Evolutionary conservation across 768 basidiomycete species (phyloP), one percentile per base, ranked within the genome.

Genomic region (Lactarius tabidus): DNA sequence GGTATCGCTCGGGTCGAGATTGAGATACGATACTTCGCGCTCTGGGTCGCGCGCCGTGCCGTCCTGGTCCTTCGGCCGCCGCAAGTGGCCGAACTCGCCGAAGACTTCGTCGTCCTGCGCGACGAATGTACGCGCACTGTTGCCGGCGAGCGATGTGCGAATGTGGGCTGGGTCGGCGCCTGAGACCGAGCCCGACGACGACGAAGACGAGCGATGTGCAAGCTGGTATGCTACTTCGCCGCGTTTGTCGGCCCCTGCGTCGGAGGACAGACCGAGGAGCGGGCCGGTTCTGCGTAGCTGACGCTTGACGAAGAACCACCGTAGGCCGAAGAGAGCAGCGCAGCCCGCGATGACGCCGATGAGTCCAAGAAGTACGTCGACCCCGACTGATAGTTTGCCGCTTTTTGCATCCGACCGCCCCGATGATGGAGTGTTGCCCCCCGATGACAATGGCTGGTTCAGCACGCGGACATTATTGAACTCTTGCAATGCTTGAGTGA

Each of bases 391-490:
- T 6, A 86, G 69, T 65, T 79, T 76, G 26, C 76, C 77, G 5
- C 67, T 71, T 3, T 64, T 67, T n/a, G 67, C 61, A 4, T 70
- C 23, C 45, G 23, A 20, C 2, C 62, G 28, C 26, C 56, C 9
- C 35, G 63, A 28, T 41, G 56, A 59, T 43, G 36, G 20, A 52
- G 48, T 62, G 41, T 20, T 53, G 62, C 55, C 14, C 48, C 48
- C 63, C 12, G 67, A 28, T 8, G 70, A 65, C 36, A 90, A 75
- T 0, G 89, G 85, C 64, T 85, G 79, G 56, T 86, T 81, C 36
- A 87, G 75, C 17, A 92, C 83, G 5, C 91, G 84, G 6, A 91
- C 88, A 5, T 79, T 82, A 53, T 85, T 72, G 75, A 92, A 93
- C 67, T 92, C 88, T 2, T 80, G 74, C 64, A 91, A 70, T 0